Evolutionary conservation across 2,329 filamentous ascomycete species (phyloP).

Genomic region (Hypoxylon sp.): DNA sequence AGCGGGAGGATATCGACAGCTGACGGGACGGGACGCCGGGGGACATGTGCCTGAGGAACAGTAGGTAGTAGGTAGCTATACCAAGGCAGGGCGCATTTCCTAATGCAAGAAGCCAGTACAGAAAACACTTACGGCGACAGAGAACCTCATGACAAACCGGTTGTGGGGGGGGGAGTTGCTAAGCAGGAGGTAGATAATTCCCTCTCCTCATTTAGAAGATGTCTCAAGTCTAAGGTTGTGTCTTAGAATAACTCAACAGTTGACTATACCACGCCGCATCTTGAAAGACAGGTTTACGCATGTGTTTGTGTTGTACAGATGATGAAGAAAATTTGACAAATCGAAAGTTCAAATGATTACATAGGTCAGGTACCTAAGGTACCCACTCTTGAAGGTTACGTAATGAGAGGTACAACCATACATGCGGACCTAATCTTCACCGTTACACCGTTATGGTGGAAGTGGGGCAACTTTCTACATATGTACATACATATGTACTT

Average conservation of each 20-base stretch:
- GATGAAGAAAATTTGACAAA: constrained; percentile 8
- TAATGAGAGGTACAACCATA: constrained; percentile 10
- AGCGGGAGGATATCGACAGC: constrained; percentile 39
- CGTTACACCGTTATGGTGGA: not conserved
- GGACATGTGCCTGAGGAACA: constrained; percentile 27
- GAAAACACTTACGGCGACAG: constrained; percentile 14
- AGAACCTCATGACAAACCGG: not conserved
- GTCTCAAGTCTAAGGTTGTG: not conserved
- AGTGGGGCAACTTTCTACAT: not conserved
- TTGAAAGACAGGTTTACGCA: constrained; percentile 9
- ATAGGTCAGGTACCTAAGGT: not conserved
- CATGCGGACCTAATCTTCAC: not conserved
- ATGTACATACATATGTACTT: too few relatives aligned
- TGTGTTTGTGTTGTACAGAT: constrained; percentile 30
- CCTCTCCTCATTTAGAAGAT: not conserved
- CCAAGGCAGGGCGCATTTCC: constrained; percentile 27
- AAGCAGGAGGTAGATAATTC: not conserved
- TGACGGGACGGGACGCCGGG: constrained; percentile 34
- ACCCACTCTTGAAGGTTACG: constrained; percentile 16
- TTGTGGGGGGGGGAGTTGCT: not conserved
- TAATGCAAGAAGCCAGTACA: constrained; percentile 34
- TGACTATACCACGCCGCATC: constrained; percentile 7
- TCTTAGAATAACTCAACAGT: constrained; percentile 2
- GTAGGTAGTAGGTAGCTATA: not conserved
- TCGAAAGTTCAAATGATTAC: not conserved